phyloP scores from a whole-genome alignment of 306 rosid genomes.

The Vachellia pachyceras region DNA sequence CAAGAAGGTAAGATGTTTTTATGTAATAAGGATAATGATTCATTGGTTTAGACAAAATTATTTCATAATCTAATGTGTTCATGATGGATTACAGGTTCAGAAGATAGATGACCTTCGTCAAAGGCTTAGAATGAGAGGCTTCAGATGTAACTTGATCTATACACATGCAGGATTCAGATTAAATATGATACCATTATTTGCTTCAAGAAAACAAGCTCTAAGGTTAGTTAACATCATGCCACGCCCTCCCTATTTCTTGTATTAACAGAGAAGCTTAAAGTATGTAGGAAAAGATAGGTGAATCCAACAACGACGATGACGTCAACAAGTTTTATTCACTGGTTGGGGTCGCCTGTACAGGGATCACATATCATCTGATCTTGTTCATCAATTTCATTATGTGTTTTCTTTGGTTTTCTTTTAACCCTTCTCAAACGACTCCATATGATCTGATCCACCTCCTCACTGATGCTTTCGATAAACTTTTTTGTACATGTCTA shows the following conservation, averaged over 20 bases:
- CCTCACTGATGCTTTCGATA: too few species aligned
- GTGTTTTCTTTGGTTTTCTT: background rate
- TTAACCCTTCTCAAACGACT: too few species aligned
- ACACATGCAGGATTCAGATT: constrained; percentile 66
- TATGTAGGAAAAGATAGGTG: background rate
- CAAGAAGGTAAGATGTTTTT: constrained; percentile 51
- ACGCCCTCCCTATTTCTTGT: background rate
- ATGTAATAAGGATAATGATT: constrained; percentile 5
- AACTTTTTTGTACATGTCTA: background rate
- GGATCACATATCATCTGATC: too few species aligned
- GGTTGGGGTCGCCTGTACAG: too few species aligned
- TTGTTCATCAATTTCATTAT: too few species aligned
- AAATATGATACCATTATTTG: constrained; percentile 70
- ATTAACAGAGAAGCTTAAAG: background rate
- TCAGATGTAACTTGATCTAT: constrained; percentile 77
- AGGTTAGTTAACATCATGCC: constrained; percentile 52
- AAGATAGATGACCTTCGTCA: constrained; percentile 63
- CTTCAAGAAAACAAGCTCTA: constrained; percentile 79
- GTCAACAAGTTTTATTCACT: background rate
- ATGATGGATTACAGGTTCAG: constrained; percentile 50
- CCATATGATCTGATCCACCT: too few species aligned
- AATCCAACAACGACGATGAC: background rate
- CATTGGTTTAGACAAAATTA: background rate
- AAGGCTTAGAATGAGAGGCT: constrained; percentile 79
- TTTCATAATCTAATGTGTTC: background rate